These are phyloP conservation scores for Penicillium palitans DNA, from an alignment of 2,329 filamentous ascomycete species.

Conservation along the genomic window DNA sequence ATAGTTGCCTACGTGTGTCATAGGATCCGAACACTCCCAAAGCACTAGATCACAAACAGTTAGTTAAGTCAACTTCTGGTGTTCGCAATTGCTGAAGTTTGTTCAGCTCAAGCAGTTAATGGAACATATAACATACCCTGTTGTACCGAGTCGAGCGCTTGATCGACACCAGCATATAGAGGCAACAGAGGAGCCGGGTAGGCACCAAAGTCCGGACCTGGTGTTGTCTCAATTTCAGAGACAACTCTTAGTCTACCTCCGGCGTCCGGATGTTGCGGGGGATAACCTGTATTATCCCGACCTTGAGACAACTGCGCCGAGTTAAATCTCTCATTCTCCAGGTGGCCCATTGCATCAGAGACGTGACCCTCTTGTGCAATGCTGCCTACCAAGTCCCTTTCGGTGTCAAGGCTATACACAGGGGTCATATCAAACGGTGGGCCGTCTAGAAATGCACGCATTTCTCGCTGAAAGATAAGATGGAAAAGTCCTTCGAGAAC, in stretches of 20 bases:
- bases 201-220: not conserved
- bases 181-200: not conserved
- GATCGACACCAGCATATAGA: not conserved
- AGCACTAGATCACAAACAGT: not conserved
- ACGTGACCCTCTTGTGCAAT: not conserved
- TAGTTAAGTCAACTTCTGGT: not conserved
- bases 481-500: not conserved
- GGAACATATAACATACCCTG: not conserved
- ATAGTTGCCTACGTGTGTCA: not conserved
- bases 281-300: not conserved
- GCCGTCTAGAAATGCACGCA: not conserved
- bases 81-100: no score
- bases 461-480: not conserved
- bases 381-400: not conserved
- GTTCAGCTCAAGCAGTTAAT: no score
- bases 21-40: not conserved
- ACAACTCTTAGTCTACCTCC: not conserved
- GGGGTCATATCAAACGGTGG: not conserved
- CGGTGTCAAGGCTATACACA: not conserved
- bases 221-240: not conserved
- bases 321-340: not conserved
- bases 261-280: not conserved
- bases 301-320: not conserved
- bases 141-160: not conserved
- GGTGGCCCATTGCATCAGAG: not conserved